Conservation (phyloP, 495 filamentous ascomycete genomes). For the Penicillium alfredii region DNA sequence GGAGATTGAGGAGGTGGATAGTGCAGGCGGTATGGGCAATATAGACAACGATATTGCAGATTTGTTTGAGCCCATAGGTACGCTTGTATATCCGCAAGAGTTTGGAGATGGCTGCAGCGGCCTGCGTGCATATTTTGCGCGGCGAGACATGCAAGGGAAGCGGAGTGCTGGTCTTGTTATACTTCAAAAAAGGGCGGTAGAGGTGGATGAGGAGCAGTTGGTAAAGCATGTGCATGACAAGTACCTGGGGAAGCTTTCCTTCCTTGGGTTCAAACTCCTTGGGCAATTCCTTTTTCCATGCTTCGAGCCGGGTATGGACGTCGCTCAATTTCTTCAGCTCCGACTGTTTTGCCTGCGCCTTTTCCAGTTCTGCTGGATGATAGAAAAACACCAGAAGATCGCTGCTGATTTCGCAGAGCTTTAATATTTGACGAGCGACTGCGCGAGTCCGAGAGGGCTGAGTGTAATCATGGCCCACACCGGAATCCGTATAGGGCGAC, state of each 20-base stretch:
- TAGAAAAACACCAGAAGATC: conserved; percentile 90
- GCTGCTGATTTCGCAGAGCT: conserved; percentile 86
- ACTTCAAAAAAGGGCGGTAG: conserved; percentile 93
- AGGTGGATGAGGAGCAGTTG: conserved; percentile 95
- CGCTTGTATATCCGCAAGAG: conserved; percentile 89
- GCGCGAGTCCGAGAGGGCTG: conserved; percentile 83
- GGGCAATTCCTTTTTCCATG: conserved; percentile 83
- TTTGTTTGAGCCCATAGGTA: conserved; percentile 81
- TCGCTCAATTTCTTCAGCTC: conserved; percentile 92
- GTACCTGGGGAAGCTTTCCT: conserved; percentile 77
- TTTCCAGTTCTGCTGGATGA: conserved; percentile 62
- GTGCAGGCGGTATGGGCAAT: conserved; percentile 91
- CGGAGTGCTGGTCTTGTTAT: conserved; percentile 70
- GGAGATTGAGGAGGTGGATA: conserved; percentile 88
- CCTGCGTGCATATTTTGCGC: conserved; percentile 81
- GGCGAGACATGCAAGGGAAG: conserved; percentile 86
- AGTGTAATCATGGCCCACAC: conserved; percentile 57
- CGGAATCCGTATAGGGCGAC: conserved; percentile 85
- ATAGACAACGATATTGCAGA: conserved; percentile 93
- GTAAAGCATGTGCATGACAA: conserved; percentile 98
- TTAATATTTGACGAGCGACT: conserved; percentile 73
- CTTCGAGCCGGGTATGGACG: conserved; percentile 82
- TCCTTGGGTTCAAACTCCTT: conserved; percentile 85
- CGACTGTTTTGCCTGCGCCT: conserved; percentile 56
- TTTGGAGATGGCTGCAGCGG: conserved; percentile 83